Conservation (phyloP, 768 basidiomycete genomes). For the Nidularia pulvinata region DNA sequence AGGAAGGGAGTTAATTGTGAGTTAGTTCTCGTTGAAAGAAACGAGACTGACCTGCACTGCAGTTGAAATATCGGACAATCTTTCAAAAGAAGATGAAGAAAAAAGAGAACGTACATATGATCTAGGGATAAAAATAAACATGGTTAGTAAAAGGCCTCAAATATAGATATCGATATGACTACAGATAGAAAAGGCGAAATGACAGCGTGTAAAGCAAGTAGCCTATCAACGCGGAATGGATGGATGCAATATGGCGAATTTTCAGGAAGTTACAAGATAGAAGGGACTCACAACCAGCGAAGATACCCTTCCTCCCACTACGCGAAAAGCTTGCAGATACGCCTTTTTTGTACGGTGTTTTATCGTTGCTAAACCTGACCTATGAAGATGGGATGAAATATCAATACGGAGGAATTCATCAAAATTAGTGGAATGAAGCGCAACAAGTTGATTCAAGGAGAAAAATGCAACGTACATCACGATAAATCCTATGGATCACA, state of each 20-base stretch:
- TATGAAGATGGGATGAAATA: constrained; percentile 18
- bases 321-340: constrained; percentile 87
- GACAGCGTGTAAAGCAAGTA: no score
- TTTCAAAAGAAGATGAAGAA: not conserved
- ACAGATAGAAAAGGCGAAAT: no score
- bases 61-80: not conserved
- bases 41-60: constrained; percentile 24
- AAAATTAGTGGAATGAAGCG: not conserved
- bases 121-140: constrained; percentile 32
- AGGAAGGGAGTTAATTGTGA: not conserved
- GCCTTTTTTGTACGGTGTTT: constrained; percentile 91
- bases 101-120: constrained; percentile 49
- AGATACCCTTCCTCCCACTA: constrained; percentile 88
- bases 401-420: not conserved
- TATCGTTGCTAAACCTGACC: constrained; percentile 91
- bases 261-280: not conserved
- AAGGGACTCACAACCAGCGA: constrained; percentile 72
- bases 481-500: constrained; percentile 89
- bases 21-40: not conserved
- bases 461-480: constrained; percentile 60
- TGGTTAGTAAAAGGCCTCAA: not conserved
- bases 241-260: not conserved
- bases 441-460: not conserved
- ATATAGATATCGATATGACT: no score
- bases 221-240: not conserved